phyloP scores from a whole-genome alignment of 345 rosid genomes.

The Salix caprea region DNA sequence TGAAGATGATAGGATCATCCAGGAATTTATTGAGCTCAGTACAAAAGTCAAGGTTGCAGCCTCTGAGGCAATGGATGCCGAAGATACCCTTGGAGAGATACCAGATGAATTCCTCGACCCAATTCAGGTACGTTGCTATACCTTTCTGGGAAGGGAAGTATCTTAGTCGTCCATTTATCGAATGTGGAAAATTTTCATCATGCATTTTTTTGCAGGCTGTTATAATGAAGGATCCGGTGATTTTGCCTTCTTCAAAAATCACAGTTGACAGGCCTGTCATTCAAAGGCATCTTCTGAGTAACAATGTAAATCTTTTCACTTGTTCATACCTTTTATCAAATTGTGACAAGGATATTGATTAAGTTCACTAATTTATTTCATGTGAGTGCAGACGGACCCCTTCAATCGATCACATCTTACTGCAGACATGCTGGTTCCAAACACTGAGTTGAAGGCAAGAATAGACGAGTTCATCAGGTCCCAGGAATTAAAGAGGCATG shows the following conservation, averaged over 20 bases:
- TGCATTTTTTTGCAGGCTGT: slow-evolving; percentile 49
- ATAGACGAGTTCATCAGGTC: slow-evolving; percentile 75
- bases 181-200: not conserved
- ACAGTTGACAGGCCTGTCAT: slow-evolving; percentile 87
- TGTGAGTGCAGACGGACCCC: slow-evolving; percentile 74
- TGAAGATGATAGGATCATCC: slow-evolving; percentile 67
- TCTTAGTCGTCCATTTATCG: not conserved
- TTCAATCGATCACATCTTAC: slow-evolving; percentile 93
- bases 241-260: slow-evolving; percentile 85
- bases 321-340: not conserved
- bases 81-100: slow-evolving; percentile 88
- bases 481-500: slow-evolving; percentile 52
- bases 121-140: slow-evolving; percentile 49
- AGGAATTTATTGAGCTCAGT: slow-evolving; percentile 75
- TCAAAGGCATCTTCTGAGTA: slow-evolving; percentile 98
- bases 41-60: slow-evolving; percentile 84
- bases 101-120: slow-evolving; percentile 99
- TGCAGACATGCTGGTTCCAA: slow-evolving; percentile 77
- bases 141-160: not conserved
- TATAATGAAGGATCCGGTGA: slow-evolving; percentile 97
- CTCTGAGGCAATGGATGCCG: slow-evolving; percentile 90
- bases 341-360: not conserved
- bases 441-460: slow-evolving; percentile 67
- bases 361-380: slow-evolving; percentile 3
- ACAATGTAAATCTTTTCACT: slow-evolving; percentile 40